Evolutionary conservation across 163 green algal species (phyloP), one percentile per base, ranked within the genome.

Genomic region (Scenedesmus sp.): DNA sequence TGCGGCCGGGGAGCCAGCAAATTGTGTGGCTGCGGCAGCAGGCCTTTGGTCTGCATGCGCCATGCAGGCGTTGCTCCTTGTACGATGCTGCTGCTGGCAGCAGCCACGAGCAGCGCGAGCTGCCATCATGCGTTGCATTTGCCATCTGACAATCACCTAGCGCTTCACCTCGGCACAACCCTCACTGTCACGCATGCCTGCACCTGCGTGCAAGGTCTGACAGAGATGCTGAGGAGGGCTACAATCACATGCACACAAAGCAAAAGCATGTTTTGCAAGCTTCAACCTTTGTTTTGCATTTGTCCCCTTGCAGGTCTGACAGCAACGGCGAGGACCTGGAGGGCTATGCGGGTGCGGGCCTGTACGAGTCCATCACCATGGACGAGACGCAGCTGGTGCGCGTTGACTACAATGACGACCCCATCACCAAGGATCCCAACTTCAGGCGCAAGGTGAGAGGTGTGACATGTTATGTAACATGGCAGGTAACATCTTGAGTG

Each of bases 361-460:
- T 99, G 91, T 99, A 99, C 94, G 98, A 99, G 94, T 98, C 95
- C 56, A 98, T 99, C 94, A 99, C 97, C 70, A 98, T 98, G 95
- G 97, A 98, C 93, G 64, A 93, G 23, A 97, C 96, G 3, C 88
- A 94, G 87, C 92, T 96, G 6, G 84, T 93, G 64, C 95, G 96
- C 79, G 95, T 99, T 0, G 97, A 99, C 93, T 99, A 99, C 94
- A 97, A 96, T 57, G 94, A 94, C 13, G 97, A 97, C 93, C 91
- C 90, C 67, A 91, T 93, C 62, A 93, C 90, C 26, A 74, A 70
- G 26, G 90, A 93, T 46, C 13, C 86, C 15, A 56, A 91, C 46
- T 93, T 93, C 85, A 88, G 90, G 76, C 64, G 84, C 34, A 93
- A 93, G 90, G 90, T 93, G 70, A 70, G 90, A 4, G 34, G 62